Conservation (phyloP, 192 early-diverging fungal species). For the Coemansia sp. region DNA sequence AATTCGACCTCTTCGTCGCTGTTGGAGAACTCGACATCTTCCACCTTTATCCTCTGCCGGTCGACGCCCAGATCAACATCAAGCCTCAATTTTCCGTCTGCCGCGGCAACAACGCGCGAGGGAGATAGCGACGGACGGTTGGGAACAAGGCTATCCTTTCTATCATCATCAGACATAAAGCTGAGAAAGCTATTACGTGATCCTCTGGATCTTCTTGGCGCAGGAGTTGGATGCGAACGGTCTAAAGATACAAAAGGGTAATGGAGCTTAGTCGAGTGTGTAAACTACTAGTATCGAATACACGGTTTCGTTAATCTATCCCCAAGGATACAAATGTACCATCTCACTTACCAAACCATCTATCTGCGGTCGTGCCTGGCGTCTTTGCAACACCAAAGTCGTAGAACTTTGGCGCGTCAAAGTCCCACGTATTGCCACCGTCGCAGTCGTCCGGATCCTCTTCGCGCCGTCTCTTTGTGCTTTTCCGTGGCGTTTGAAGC, state of each 20-base stretch:
- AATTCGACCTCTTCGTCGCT: constrained; percentile 49
- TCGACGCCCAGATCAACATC: constrained; percentile 7
- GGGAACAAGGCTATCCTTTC: constrained; percentile 34
- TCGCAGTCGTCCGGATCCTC: neutral
- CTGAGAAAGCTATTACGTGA: constrained; percentile 14
- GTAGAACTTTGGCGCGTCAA: constrained; percentile 50
- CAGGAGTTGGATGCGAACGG: constrained; percentile 43
- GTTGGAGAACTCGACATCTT: constrained; percentile 39
- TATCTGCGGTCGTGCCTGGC: constrained; percentile 38
- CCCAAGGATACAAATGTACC: neutral
- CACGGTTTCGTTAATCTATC: neutral
- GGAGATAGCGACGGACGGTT: constrained; percentile 41
- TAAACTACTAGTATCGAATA: neutral
- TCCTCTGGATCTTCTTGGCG: constrained; percentile 17
- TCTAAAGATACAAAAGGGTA: constrained; percentile 19
- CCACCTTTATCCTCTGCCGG: neutral
- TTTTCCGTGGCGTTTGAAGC: constrained; percentile 16
- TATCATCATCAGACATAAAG: constrained; percentile 24
- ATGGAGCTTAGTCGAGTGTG: neutral
- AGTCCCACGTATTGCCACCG: constrained; percentile 34
- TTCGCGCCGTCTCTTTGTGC: neutral
- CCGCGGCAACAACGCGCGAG: constrained; percentile 26
- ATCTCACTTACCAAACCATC: constrained; percentile 50
- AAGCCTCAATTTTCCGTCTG: constrained; percentile 28
- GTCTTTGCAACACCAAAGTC: constrained; percentile 51